These are phyloP conservation scores for Crithidia sp. DNA, from an alignment of 208 protist species.

Conservation along the genomic window DNA sequence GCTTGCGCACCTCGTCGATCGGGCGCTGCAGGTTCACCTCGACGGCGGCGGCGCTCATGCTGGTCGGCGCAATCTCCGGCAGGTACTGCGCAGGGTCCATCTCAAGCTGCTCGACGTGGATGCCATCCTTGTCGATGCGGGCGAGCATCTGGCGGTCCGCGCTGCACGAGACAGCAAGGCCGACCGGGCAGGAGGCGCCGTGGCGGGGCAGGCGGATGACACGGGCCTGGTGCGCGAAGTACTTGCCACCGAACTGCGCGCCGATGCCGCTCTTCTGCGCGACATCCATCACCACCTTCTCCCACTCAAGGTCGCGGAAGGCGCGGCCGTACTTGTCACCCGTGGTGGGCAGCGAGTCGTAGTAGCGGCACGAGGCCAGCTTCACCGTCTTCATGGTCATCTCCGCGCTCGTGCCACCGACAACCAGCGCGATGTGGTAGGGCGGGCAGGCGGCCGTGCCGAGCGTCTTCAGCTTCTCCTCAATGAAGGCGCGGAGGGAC, in stretches of 20 bases:
- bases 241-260: slow-evolving; percentile 98
- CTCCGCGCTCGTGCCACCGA: slow-evolving; percentile 97
- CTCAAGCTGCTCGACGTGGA: slow-evolving; percentile 97
- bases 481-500: slow-evolving; percentile 92
- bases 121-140: slow-evolving; percentile 96
- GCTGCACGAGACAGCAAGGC: slow-evolving; percentile 97
- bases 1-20: slow-evolving; percentile 85
- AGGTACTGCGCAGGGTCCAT: slow-evolving; percentile 94
- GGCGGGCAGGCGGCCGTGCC: slow-evolving; percentile 98
- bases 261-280: slow-evolving; percentile 93
- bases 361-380: slow-evolving; percentile 93
- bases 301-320: slow-evolving; percentile 96
- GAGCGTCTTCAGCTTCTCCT: slow-evolving; percentile 94
- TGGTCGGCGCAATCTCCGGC: slow-evolving; percentile 65
- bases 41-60: slow-evolving; percentile 57
- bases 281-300: slow-evolving; percentile 92
- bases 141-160: slow-evolving; percentile 94
- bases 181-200: slow-evolving; percentile 91
- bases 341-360: slow-evolving; percentile 95
- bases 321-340: slow-evolving; percentile 92
- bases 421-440: slow-evolving; percentile 97
- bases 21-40: slow-evolving; percentile 94
- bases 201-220: slow-evolving; percentile 95
- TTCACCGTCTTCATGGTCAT: slow-evolving; percentile 98
- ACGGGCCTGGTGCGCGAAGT: slow-evolving; percentile 97